Evolutionary conservation across 306 rosid genomes (phyloP).

Genomic region (Quercus alba): DNA sequence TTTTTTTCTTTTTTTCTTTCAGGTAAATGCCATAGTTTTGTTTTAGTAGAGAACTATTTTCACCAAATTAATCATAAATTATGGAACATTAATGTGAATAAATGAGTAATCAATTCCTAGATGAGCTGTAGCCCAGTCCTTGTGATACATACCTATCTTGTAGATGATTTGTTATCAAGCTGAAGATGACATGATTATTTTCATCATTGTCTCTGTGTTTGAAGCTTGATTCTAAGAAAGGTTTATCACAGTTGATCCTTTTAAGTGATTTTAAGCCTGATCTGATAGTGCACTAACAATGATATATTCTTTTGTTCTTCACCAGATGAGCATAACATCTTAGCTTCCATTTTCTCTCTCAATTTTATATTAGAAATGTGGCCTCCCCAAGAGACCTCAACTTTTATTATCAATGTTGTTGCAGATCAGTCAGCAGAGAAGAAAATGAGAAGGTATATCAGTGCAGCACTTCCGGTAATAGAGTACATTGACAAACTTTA

Average conservation of each 20-base stretch:
- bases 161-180: too few relatives aligned
- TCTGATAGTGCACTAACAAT: neutral
- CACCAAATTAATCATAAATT: neutral
- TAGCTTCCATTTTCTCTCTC: neutral
- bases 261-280: neutral
- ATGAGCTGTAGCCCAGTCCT: too few relatives aligned
- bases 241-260: neutral
- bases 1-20: too few relatives aligned
- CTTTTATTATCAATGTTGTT: constrained; percentile 15
- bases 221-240: neutral
- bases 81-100: too few relatives aligned
- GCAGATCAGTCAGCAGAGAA: constrained; percentile 78
- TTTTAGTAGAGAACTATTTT: neutral
- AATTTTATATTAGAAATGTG: neutral
- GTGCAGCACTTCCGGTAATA: constrained; percentile 59
- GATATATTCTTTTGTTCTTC: neutral
- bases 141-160: too few relatives aligned
- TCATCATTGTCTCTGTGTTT: neutral
- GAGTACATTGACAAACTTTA: constrained; percentile 77
- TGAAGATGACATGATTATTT: neutral
- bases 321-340: neutral
- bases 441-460: constrained; percentile 80
- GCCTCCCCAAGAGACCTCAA: neutral
- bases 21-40: too few relatives aligned
- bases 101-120: too few relatives aligned